phyloP scores from a whole-genome alignment of 495 filamentous ascomycete species.

The Hyphodiscus hymeniophilus region DNA sequence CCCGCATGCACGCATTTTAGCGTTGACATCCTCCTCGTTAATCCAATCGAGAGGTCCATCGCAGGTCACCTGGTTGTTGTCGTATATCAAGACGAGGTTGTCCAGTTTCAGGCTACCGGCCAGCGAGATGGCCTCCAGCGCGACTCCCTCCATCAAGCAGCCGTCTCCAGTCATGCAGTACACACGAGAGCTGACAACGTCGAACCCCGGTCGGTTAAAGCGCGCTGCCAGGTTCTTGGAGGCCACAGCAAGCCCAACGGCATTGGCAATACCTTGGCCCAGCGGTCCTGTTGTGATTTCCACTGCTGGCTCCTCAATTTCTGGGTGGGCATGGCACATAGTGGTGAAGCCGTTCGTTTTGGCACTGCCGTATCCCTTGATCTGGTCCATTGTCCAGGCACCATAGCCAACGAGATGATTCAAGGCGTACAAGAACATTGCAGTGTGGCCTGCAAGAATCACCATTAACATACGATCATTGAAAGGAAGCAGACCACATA shows the following conservation, averaged over 20 bases:
- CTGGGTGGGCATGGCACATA: constrained; percentile 51
- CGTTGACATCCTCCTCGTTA: constrained; percentile 51
- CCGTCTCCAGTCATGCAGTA: constrained; percentile 54
- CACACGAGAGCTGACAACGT: constrained; percentile 39
- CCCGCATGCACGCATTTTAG: constrained; percentile 49
- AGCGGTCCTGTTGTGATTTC: constrained; percentile 57
- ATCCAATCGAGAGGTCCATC: constrained; percentile 48
- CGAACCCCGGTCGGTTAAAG: constrained; percentile 43
- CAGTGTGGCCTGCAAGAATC: constrained; percentile 37
- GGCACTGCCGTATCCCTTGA: constrained; percentile 50
- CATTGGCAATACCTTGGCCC: constrained; percentile 52
- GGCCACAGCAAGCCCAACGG: constrained; percentile 52
- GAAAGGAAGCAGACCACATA: constrained; percentile 1
- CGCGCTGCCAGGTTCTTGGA: constrained; percentile 45
- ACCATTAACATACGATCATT: not conserved
- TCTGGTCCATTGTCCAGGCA: constrained; percentile 50
- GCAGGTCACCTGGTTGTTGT: constrained; percentile 54
- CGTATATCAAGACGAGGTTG: constrained; percentile 48
- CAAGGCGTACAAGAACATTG: constrained; percentile 52
- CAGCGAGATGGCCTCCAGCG: constrained; percentile 42
- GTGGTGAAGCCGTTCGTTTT: constrained; percentile 31
- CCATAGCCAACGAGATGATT: constrained; percentile 51
- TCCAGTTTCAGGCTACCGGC: constrained; percentile 47
- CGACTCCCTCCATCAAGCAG: constrained; percentile 54
- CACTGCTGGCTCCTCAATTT: constrained; percentile 52